Conservation (phyloP, 768 basidiomycete genomes). For the Lyophyllum atratum region DNA sequence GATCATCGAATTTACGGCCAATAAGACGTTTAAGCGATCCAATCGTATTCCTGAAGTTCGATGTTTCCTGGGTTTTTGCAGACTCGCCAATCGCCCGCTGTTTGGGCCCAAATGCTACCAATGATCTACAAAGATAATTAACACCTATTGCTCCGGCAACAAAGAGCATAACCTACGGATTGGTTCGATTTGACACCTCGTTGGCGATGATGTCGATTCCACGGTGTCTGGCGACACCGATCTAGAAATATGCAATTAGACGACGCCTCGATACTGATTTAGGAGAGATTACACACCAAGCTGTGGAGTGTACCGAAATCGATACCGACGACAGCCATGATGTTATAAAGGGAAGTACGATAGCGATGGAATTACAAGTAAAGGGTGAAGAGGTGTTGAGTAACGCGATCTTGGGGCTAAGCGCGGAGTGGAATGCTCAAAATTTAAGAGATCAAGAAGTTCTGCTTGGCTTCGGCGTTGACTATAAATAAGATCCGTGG, state of each 20-base stretch:
- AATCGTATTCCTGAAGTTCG: slow-evolving; percentile 97
- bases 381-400: slow-evolving; percentile 1
- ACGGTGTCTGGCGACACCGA: slow-evolving; percentile 92
- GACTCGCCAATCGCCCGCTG: slow-evolving; percentile 91
- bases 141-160: neutral
- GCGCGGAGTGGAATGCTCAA: slow-evolving; percentile 7
- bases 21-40: slow-evolving; percentile 90
- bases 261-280: slow-evolving; percentile 5
- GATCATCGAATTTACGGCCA: slow-evolving; percentile 77
- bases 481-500: slow-evolving; percentile 22
- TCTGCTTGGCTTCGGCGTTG: slow-evolving; percentile 21
- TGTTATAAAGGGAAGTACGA: slow-evolving; percentile 22
- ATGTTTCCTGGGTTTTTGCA: slow-evolving; percentile 96
- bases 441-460: slow-evolving; percentile 21
- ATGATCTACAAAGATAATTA: slow-evolving; percentile 56
- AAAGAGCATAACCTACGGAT: slow-evolving; percentile 73
- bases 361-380: slow-evolving; percentile 14
- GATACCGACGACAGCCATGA: slow-evolving; percentile 92
- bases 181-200: slow-evolving; percentile 95
- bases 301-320: slow-evolving; percentile 91
- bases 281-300: slow-evolving; percentile 55
- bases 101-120: slow-evolving; percentile 92
- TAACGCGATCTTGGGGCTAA: slow-evolving; percentile 9
- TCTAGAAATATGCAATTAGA: slow-evolving; percentile 45
- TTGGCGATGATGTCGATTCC: slow-evolving; percentile 99